Conservation (phyloP, 1,139 yeast genomes). For the Wickerhamiella infanticola region DNA sequence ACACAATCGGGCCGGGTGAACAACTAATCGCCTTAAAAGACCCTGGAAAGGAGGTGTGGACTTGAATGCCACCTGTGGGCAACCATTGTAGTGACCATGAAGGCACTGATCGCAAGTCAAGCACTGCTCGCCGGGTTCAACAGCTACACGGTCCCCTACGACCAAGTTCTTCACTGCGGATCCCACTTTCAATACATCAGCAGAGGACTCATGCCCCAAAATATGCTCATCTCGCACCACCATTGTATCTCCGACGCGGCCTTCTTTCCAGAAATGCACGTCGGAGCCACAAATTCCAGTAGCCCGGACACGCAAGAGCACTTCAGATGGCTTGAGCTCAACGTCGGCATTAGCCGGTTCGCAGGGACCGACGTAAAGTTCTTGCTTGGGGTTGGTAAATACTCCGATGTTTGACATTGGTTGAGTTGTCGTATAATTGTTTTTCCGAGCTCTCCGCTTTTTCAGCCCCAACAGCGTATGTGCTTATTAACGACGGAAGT, state of each 20-base stretch:
- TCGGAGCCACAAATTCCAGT: conserved; percentile 83
- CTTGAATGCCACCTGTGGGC: conserved; percentile 67
- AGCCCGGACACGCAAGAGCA: conserved; percentile 33
- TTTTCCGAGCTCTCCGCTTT: too few species aligned
- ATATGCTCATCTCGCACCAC: conserved; percentile 46
- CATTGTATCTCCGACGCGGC: conserved; percentile 46
- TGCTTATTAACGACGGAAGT: too few species aligned
- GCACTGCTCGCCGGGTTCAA: conserved; percentile 78
- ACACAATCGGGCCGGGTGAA: conserved; percentile 64
- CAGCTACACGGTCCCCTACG: conserved; percentile 70
- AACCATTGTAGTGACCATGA: conserved; percentile 57
- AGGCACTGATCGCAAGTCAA: conserved; percentile 59
- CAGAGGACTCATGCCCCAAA: conserved; percentile 65
- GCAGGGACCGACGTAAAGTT: conserved; percentile 22
- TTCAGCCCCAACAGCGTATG: too few species aligned
- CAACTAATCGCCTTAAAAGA: conserved; percentile 51
- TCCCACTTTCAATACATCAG: conserved; percentile 55
- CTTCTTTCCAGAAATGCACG: conserved; percentile 61
- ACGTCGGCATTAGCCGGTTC: conserved; percentile 21
- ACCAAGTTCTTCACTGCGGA: conserved; percentile 40
- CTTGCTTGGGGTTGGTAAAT: conserved; percentile 26
- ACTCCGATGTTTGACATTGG: conserved; percentile 20
- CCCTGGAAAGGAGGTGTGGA: conserved; percentile 60
- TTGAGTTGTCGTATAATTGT: too few species aligned
- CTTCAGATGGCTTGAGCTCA: conserved; percentile 27